These are phyloP conservation scores for Lepraria neglecta DNA, from an alignment of 495 filamentous ascomycete species.

Conservation along the genomic window DNA sequence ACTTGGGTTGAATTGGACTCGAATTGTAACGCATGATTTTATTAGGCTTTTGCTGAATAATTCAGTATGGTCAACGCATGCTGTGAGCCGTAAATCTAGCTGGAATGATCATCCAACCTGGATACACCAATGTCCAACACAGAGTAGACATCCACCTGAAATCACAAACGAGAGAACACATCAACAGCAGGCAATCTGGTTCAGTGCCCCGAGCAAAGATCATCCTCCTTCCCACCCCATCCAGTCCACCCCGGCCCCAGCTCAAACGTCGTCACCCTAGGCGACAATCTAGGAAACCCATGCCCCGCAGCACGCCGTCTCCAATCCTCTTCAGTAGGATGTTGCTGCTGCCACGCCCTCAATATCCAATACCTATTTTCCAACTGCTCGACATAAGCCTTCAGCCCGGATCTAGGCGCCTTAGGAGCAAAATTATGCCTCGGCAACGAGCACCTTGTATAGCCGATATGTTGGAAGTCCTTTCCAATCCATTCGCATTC, in stretches of 20 bases:
- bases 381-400: constrained; percentile 25
- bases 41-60: no score
- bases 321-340: constrained; percentile 30
- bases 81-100: no score
- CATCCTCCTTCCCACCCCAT: constrained; percentile 16
- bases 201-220: constrained; percentile 4
- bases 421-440: not conserved
- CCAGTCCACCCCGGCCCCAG: constrained; percentile 33
- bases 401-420: constrained; percentile 3
- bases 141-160: no score
- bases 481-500: constrained; percentile 24
- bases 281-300: constrained; percentile 32
- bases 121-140: no score
- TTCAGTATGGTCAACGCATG: no score
- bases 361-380: constrained; percentile 39
- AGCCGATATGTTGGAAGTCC: not conserved
- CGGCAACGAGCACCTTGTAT: constrained; percentile 5
- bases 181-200: not conserved
- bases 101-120: no score
- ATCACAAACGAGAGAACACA: not conserved
- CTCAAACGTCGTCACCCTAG: constrained; percentile 23
- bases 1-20: no score
- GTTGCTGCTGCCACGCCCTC: constrained; percentile 37
- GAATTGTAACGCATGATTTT: no score
- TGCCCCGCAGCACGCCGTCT: constrained; percentile 33